These are phyloP conservation scores for Aspergillus flavus DNA, from an alignment of 2,329 filamentous ascomycete genomes.

Conservation along the genomic window DNA sequence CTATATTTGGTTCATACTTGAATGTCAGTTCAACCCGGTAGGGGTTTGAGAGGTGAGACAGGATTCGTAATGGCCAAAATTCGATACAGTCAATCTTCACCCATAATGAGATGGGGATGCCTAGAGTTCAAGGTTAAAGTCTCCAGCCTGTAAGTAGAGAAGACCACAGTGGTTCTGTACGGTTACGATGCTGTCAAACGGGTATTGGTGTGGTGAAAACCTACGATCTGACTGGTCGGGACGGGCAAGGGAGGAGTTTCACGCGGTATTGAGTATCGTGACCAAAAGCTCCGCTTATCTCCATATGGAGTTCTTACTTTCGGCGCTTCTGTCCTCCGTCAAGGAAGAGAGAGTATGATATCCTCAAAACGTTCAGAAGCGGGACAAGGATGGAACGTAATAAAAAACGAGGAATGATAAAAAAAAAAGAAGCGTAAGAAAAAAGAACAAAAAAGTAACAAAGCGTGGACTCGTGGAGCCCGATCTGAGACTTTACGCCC, in stretches of 20 bases:
- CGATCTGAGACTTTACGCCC: neutral
- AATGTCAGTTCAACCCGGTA: neutral
- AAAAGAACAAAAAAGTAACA: slow-evolving; percentile 9
- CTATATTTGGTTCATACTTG: slow-evolving; percentile 1
- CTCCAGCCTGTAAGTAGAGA: too few relatives aligned
- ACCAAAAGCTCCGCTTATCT: neutral
- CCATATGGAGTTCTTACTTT: neutral
- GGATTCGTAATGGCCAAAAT: slow-evolving; percentile 7
- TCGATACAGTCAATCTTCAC: neutral
- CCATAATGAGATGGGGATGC: neutral
- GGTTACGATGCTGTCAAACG: too few relatives aligned
- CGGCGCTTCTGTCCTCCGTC: neutral
- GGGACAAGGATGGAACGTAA: neutral
- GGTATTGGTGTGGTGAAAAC: neutral
- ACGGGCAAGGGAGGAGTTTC: neutral
- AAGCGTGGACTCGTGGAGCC: neutral
- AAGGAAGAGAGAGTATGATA: neutral
- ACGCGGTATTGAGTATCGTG: neutral
- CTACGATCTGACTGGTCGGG: neutral
- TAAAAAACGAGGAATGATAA: neutral
- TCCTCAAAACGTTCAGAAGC: neutral
- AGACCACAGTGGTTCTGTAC: too few relatives aligned
- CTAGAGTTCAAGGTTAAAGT: neutral
- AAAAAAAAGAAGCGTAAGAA: neutral
- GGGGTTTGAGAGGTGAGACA: slow-evolving; percentile 8